Evolutionary conservation across 768 basidiomycete genomes (phyloP), one percentile per base, ranked within the genome.

Genomic region (Gloeophyllum trabeum): DNA sequence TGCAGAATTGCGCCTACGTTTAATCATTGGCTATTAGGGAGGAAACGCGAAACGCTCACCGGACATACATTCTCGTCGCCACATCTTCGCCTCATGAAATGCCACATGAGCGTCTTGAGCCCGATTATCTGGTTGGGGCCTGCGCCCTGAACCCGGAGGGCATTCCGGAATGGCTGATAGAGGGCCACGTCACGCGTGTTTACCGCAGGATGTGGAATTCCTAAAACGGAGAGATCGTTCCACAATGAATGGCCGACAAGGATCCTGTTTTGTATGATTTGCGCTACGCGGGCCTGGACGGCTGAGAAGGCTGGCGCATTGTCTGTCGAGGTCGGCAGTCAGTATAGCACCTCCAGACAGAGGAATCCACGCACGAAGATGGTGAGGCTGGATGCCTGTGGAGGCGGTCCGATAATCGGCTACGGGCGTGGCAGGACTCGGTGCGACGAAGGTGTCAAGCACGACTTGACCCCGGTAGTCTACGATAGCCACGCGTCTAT

Each of bases 151-250:
- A 71, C 70, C 20, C 75, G 73, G 41, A 89, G 61, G 1, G 81
- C 73, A 43, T 76, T 81, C 52, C 82, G 72, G 54, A 88, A 89
- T 0, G 86, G 86, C 64, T 83, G 72, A 59, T 86, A 90, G 24
- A 90, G 61, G 3, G 78, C 86, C 41, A 87, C 83, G 54, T 90
- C 87, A 40, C 87, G 74, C 10, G 87, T 89, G 39, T 69, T 66
- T 5, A 81, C 79, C 13, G 85, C 84, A 24, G 79, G 73, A 59
- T 88, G 85, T 13, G 84, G 81, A 46, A 88, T 78, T 14, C 85
- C 86, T 41, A 89, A 70, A 14, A 89, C 85, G 39, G 83, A 81
- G 23, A 88, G 70, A 53, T 89, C 86, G 48, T 79, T 74, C 85
- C 85, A 90, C 13, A 88, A 64, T 54, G 74, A 66, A 58, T 90